Base-by-base conservation (phyloP, 345 rosid genomes). In the Gossypium sturtianum region DNA sequence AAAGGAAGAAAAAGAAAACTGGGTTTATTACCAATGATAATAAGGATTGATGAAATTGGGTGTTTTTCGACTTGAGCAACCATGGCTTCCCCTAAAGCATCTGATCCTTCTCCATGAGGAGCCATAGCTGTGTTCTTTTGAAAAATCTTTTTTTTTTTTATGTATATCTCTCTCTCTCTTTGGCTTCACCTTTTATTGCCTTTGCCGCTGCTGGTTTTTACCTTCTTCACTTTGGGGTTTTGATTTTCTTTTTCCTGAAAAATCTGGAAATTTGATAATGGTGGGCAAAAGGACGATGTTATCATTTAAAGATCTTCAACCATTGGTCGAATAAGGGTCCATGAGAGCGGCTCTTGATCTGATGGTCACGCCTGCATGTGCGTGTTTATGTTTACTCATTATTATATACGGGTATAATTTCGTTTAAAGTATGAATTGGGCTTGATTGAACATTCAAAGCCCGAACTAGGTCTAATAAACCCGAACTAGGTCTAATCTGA, bases 31-130 rank as follows among this genome's bases (percentile, higher is more conserved):
- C 97, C 98, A 80, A 93, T 90, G 72, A 93, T 57, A 80, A 93
- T 81, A 82, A 91, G 89, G 84, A 93, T 57, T 53, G 90, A 82
- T 72, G 93, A 84, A 78, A 93, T 81, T 2, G 86, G 87, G 47
- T 80, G 80, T 29, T 8, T 74, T 73, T 86, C 89, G 23, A 22
- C 77, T 13, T 75, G 70, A 58, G 49, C 71, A 59, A 66, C 84
- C 81, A 70, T 38, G 82, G 86, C 54, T 20, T 80, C 87, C 70
- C 20, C 84, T 23, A 66, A 75, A 58, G 80, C 84, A 56, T 22
- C 84, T 34, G 87, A 83, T 86, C 63, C 86, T 49, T 87, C 89
- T 64, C 89, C 90, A 7, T 74, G 86, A 80, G 90, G 83, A 82
- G 83, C 88, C 93, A 89, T 88, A 9, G 73, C 78, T 22, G 48